Base-by-base conservation (phyloP, 257 asterid genomes). In the Lycium barbarum region DNA sequence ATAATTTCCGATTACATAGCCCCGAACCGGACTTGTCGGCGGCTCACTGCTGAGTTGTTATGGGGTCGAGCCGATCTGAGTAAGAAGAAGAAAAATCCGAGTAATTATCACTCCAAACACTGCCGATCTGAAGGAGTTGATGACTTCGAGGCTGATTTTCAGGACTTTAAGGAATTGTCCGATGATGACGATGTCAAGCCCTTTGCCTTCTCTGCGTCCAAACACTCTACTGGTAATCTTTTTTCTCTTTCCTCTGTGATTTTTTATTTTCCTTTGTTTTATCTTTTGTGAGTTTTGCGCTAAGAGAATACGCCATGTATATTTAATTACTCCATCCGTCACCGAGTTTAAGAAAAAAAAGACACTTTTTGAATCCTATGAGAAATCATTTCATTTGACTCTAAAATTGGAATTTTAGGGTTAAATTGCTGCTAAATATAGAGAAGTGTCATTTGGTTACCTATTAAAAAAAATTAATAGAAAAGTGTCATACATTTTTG, bases 11-110 rank as follows among this genome's bases (percentile, higher is more conserved):
- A 93, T 22, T 71, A 84, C 20, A 80, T 81, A 61, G 85, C 88
- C 84, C 96, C 95, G 81, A 90, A 79, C 92, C 90, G 92, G 57
- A 76, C 93, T 63, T 92, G 98, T 51, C 91, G 93, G 72, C 89
- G 93, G 85, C 90, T 97, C 45, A 97, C 97, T 15, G 94, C 98
- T 22, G 94, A 95, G 26, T 83, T 97, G 89, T 93, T 97, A 0
- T 97, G 99, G 99, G 99, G 97, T 33, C 83, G 90, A 36, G 84
- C 90, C 63, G 90, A 86, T 86, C 91, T 91, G 73, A 35, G 13
- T 53, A 88, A 81, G 66, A 85, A 89, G 87, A 87, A 84, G 90
- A 92, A 85, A 87, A 87, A 82, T 38, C 58, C 84, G 4, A 84
- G 81, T 55, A 91, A 85, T 47, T 88, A 84, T 67, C 87, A 83